Conservation (phyloP, 2,329 filamentous ascomycete species). For the Pleurostoma richardsiae region DNA sequence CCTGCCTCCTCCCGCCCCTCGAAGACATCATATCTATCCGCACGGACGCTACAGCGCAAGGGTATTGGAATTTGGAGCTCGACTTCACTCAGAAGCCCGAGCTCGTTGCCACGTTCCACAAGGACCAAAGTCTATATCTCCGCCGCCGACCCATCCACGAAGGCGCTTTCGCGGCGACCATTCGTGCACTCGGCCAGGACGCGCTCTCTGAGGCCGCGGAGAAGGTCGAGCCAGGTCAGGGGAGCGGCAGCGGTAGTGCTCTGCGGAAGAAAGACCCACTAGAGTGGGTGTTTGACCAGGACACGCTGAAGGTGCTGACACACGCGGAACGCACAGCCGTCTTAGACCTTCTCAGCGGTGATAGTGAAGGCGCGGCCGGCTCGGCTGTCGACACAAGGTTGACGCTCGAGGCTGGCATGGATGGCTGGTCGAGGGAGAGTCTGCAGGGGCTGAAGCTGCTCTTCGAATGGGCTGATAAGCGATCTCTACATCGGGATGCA, state of each 20-base stretch:
- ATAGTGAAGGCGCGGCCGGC: conserved; percentile 38
- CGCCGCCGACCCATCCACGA: conserved; percentile 65
- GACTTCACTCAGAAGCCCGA: conserved; percentile 62
- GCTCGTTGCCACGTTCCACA: conserved; percentile 59
- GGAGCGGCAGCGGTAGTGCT: conserved; percentile 19
- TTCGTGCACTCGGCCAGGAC: conserved; percentile 61
- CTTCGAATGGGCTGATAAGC: conserved; percentile 51
- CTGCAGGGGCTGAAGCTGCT: conserved; percentile 45
- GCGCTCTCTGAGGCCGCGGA: conserved; percentile 27
- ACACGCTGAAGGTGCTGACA: conserved; percentile 47
- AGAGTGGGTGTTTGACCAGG: conserved; percentile 69
- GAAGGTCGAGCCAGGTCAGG: conserved; percentile 6
- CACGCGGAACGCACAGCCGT: conserved; percentile 63
- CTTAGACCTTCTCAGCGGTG: conserved; percentile 42
- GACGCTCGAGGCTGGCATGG: conserved; percentile 51
- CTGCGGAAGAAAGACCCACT: conserved; percentile 42
- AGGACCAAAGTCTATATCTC: conserved; percentile 70
- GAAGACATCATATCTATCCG: conserved; percentile 54
- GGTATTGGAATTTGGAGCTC: conserved; percentile 77
- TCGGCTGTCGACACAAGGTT: conserved; percentile 65
- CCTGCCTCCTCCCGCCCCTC: conserved; percentile 60
- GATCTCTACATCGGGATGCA: conserved; percentile 21
- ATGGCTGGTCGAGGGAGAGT: conserved; percentile 30
- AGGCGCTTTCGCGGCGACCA: conserved; percentile 65
- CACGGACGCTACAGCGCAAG: conserved; percentile 55